Percentiles rank a stretch among this genome's conserved stretches.
Evolutionary conservation across 345 rosid genomes (phyloP).

Genomic region (Carallia pectinifolia): DNA sequence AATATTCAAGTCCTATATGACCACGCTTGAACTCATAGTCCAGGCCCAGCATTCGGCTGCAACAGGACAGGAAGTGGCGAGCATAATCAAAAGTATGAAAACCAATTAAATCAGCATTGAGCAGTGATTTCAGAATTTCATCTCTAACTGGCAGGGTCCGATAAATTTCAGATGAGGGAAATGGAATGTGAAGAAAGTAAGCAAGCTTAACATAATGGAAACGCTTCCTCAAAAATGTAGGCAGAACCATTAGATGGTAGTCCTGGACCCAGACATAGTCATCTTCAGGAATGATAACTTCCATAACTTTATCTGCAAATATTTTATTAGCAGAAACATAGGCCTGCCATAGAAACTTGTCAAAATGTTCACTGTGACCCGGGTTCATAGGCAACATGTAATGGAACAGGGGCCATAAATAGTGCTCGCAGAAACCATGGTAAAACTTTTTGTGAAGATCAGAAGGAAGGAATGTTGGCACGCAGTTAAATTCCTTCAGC

Average conservation of each 20-base stretch:
- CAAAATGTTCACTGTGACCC: conserved; percentile 38
- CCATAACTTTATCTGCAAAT: conserved; percentile 47
- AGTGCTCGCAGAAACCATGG: conserved; percentile 47
- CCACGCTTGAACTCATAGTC: conserved; percentile 47
- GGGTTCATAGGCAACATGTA: conserved; percentile 47
- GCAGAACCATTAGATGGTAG: conserved; percentile 49
- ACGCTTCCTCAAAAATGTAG: conserved; percentile 43
- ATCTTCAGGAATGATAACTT: conserved; percentile 39
- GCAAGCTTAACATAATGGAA: conserved; percentile 40
- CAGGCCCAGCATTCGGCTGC: conserved; percentile 46
- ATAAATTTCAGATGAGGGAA: conserved; percentile 48
- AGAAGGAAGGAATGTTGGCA: conserved; percentile 45
- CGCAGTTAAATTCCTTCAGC: conserved; percentile 43
- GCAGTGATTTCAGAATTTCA: conserved; percentile 39
- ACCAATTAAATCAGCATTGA: conserved; percentile 47
- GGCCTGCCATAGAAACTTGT: conserved; percentile 40
- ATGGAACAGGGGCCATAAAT: conserved; percentile 53
- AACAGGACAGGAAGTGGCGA: conserved; percentile 47
- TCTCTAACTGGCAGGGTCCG: conserved; percentile 44
- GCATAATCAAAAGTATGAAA: conserved; percentile 52
- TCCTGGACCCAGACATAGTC: conserved; percentile 52
- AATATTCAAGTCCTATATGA: conserved; percentile 42
- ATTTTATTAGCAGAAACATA: conserved; percentile 44
- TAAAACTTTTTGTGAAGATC: conserved; percentile 37
- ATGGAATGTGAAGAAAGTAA: conserved; percentile 51